These are phyloP conservation scores for Carex pumila DNA, from an alignment of 176 grass and related monocot genomes.

Conservation along the genomic window DNA sequence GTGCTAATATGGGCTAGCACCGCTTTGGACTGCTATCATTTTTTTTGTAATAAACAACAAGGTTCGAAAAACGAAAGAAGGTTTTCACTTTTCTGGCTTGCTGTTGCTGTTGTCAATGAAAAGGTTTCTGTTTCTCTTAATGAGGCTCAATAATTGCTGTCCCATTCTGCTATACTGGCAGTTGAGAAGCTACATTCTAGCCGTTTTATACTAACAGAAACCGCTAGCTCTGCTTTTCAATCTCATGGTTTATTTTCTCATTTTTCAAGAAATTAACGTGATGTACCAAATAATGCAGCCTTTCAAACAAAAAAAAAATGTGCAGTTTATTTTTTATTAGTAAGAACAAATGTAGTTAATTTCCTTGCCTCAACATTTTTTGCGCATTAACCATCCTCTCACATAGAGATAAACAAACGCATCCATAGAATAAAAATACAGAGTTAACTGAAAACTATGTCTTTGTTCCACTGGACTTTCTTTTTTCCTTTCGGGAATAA, in stretches of 20 bases:
- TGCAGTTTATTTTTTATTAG: neutral
- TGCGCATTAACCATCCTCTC: neutral
- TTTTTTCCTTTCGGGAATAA: neutral
- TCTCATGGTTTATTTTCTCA: neutral
- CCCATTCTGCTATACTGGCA: neutral
- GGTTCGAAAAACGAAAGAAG: neutral
- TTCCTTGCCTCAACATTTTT: neutral
- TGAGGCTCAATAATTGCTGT: neutral
- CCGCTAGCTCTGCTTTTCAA: neutral
- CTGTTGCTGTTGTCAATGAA: neutral
- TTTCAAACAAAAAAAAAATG: too few species aligned
- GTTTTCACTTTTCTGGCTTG: neutral
- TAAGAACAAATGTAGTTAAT: neutral
- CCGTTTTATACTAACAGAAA: too few species aligned
- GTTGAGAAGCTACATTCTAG: neutral
- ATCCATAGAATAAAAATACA: neutral
- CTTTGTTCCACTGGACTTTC: neutral
- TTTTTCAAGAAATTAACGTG: neutral
- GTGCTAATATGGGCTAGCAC: neutral
- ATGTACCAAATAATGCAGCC: too few species aligned
- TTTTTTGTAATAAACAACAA: neutral
- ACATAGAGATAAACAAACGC: neutral
- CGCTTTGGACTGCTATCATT: neutral
- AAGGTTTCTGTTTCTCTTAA: neutral
- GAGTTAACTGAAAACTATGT: neutral